Percentiles rank a stretch among this genome's conserved stretches.
These are phyloP conservation scores for Dryas alaskensis DNA, from an alignment of 306 rosid genomes.

Conservation along the genomic window DNA sequence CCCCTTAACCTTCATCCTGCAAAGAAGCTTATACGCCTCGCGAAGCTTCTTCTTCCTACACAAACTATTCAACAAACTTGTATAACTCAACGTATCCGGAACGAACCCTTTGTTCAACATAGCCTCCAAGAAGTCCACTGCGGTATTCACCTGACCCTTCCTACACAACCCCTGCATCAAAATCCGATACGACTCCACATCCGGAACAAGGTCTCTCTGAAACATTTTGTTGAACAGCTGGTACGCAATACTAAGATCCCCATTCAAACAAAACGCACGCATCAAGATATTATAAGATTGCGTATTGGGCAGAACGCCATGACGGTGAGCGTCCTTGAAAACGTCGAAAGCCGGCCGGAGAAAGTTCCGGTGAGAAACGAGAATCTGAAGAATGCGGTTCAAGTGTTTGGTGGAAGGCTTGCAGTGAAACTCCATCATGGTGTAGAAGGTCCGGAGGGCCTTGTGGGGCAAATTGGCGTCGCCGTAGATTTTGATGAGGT, in stretches of 20 bases:
- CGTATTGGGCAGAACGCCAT: constrained; percentile 54
- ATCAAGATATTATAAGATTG: constrained; percentile 68
- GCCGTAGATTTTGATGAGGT: constrained; percentile 61
- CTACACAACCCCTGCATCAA: constrained; percentile 85
- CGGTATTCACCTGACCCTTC: constrained; percentile 73
- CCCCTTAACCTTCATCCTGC: constrained; percentile 94
- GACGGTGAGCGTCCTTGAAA: constrained; percentile 59
- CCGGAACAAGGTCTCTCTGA: constrained; percentile 61
- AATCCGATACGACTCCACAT: constrained; percentile 71
- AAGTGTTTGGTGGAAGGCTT: constrained; percentile 68
- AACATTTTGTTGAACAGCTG: constrained; percentile 75
- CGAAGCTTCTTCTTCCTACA: constrained; percentile 83
- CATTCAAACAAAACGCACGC: constrained; percentile 60
- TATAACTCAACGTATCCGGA: constrained; percentile 74
- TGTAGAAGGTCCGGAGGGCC: constrained; percentile 61
- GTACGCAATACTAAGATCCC: constrained; percentile 76
- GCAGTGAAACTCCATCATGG: constrained; percentile 54
- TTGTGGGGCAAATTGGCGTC: constrained; percentile 64
- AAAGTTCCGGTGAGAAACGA: constrained; percentile 51
- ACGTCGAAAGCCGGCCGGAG: constrained; percentile 59
- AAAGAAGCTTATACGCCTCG: constrained; percentile 88
- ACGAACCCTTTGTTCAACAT: constrained; percentile 87
- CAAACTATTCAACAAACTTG: constrained; percentile 85
- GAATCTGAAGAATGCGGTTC: constrained; percentile 59
- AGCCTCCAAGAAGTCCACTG: constrained; percentile 74